A percentile compares a stretch with the other conserved stretches of the same genome.
These are phyloP conservation scores for Plantago elongata DNA, from an alignment of 257 asterid genomes.

Conservation along the genomic window DNA sequence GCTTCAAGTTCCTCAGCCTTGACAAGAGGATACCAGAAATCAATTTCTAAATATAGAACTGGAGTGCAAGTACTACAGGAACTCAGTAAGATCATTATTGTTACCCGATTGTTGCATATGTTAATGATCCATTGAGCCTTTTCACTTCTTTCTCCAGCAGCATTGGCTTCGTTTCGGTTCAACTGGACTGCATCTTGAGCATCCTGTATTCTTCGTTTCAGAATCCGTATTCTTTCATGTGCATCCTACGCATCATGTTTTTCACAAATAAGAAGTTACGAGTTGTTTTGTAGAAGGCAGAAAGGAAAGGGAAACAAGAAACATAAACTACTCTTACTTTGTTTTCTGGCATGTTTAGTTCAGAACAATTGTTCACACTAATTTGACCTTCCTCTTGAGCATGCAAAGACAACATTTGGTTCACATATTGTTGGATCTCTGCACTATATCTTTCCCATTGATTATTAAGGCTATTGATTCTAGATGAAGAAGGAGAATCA, in stretches of 20 bases:
- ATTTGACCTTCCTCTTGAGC: constrained; percentile 23
- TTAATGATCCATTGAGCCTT: constrained; percentile 52
- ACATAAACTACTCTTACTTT: constrained; percentile 28
- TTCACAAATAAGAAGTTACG: too few relatives aligned
- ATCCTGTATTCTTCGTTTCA: constrained; percentile 27
- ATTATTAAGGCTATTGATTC: constrained; percentile 16
- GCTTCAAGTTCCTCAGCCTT: constrained; percentile 50
- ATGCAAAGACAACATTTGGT: constrained; percentile 33
- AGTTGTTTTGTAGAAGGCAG: not conserved
- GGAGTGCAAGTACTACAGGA: too few relatives aligned
- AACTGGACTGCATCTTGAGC: constrained; percentile 32
- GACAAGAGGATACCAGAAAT: not conserved
- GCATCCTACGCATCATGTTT: constrained; percentile 22
- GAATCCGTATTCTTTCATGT: constrained; percentile 32
- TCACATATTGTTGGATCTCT: constrained; percentile 40
- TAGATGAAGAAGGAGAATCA: constrained; percentile 32
- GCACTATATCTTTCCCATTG: constrained; percentile 39
- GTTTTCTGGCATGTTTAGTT: constrained; percentile 27
- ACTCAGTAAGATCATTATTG: not conserved
- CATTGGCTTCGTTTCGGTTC: constrained; percentile 32
- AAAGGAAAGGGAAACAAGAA: not conserved
- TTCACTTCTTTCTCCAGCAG: constrained; percentile 32
- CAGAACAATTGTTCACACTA: constrained; percentile 18
- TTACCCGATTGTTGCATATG: constrained; percentile 49
- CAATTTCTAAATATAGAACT: too few relatives aligned